Evolutionary conservation across 192 early-diverging fungal genomes (phyloP).

Genomic region (Mortierella hygrophila): DNA sequence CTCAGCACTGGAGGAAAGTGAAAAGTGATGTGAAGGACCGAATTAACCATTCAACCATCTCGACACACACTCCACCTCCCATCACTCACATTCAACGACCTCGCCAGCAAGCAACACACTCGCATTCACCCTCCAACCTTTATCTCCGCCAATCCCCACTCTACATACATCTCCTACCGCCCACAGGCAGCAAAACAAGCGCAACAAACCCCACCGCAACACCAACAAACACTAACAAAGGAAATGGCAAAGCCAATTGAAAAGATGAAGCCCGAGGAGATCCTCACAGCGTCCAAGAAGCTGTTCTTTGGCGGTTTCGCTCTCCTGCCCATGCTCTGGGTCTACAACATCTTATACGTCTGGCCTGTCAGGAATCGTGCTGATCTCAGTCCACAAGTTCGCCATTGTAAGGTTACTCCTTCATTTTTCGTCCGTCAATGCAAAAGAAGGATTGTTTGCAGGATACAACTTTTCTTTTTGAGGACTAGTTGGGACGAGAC

Average conservation of each 20-base stretch:
- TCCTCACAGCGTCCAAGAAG: conserved; percentile 68
- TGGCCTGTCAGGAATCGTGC: conserved; percentile 65
- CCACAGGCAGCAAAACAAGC: not conserved
- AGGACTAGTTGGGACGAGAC: not conserved
- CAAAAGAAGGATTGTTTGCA: not conserved
- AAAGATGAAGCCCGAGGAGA: conserved; percentile 65
- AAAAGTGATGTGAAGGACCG: no score
- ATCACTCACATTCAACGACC: not conserved
- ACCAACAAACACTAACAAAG: not conserved
- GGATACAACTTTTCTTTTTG: not conserved
- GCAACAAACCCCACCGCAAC: not conserved
- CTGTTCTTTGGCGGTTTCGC: conserved; percentile 70
- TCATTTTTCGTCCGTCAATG: not conserved
- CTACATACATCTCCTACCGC: no score
- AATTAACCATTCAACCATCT: not conserved
- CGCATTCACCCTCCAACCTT: not conserved
- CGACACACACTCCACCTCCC: not conserved
- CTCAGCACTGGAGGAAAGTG: no score
- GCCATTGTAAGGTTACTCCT: conserved; percentile 61
- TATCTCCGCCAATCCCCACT: no score
- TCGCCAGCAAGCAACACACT: not conserved
- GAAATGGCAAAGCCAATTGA: conserved; percentile 56
- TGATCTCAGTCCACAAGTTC: conserved; percentile 64
- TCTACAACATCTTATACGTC: conserved; percentile 78
- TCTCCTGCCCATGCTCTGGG: conserved; percentile 77